Evolutionary conservation across 208 protist species (phyloP), one percentile per base, ranked within the genome.

Genomic region (Acanthamoeba royreba): DNA sequence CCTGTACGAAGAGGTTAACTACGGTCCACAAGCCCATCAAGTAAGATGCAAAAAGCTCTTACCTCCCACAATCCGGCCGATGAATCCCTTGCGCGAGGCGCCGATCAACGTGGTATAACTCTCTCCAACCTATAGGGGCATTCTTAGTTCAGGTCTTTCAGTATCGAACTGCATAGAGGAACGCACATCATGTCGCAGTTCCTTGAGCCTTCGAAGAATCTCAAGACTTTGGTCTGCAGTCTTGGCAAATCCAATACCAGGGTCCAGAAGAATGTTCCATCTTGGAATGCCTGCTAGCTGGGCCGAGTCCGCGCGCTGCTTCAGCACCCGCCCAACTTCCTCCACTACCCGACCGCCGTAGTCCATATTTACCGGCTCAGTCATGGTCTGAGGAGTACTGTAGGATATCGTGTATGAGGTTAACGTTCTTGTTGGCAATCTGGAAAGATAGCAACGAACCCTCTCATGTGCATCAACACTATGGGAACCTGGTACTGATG

Each of bases 201-300:
- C 45, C 13, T 81, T 91, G 35, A 94, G 63, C 42, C 25, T 17
- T 58, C 66, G 47, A 15, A 94, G 83, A 0, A 95, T 52, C 53
- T 94, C 77, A 0, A 95, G 81, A 4, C 52, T 93, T 28, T 96
- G 94, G 7, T 95, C 61, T 38, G 94, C 83, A 2, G 87, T 96
- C 81, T 96, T 96, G 31, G 95, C 85, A 49, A 96, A 96, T 31
- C 95, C 95, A 22, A 96, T 90, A 52, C 95, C 95, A 45, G 95
- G 94, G 61, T 96, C 95, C 0, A 96, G 43, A 1, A 96, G 95
- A 31, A 96, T 95, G 83, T 96, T 94, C 95, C 95, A 96, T 25
- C 86, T 28, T 22, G 87, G 92, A 22, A 96, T 55, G 17, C 95
- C 95, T 0, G 74, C 53, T 22, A 83, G 88, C 13, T 72, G 61